Evolutionary conservation across 1,284 basidiomycete genomes (phyloP).

Genomic region (Cutaneotrichosporon cavernicola): DNA sequence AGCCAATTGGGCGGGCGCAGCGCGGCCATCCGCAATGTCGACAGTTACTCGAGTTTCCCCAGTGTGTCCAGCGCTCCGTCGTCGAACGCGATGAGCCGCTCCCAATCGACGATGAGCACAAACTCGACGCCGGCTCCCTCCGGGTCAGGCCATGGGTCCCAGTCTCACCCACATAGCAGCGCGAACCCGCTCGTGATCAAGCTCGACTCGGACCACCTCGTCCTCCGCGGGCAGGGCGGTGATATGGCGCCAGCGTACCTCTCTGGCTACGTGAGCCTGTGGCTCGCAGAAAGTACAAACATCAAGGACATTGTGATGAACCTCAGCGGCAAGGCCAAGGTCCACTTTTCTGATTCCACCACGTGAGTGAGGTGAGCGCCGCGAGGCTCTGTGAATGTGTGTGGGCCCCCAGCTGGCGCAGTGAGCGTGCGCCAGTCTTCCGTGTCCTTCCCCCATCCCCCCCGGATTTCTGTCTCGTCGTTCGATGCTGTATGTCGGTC

Average conservation of each 20-base stretch:
- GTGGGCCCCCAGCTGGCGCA: not conserved
- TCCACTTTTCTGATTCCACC: conserved; percentile 64
- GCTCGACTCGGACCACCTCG: conserved; percentile 67
- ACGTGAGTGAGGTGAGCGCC: conserved; percentile 58
- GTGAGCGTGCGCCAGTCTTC: not conserved
- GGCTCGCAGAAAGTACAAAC: conserved; percentile 74
- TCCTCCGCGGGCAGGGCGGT: conserved; percentile 73
- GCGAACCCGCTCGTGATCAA: conserved; percentile 64
- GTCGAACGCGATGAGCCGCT: conserved; percentile 2
- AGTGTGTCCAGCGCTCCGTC: not conserved
- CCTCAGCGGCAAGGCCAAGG: conserved; percentile 75
- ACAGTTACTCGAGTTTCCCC: not conserved
- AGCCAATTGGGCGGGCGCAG: not conserved
- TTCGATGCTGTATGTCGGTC: no score
- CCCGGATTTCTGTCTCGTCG: no score
- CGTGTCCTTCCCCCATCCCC: not conserved
- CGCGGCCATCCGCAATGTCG: not conserved
- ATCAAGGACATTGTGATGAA: conserved; percentile 82
- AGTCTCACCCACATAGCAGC: not conserved
- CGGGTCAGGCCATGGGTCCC: not conserved
- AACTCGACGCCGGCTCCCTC: not conserved
- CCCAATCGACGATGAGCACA: not conserved
- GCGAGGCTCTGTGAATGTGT: not conserved
- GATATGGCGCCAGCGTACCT: conserved; percentile 72
- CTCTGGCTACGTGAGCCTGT: conserved; percentile 70